phyloP scores from a whole-genome alignment of 345 rosid genomes.

The Salix dunnii region DNA sequence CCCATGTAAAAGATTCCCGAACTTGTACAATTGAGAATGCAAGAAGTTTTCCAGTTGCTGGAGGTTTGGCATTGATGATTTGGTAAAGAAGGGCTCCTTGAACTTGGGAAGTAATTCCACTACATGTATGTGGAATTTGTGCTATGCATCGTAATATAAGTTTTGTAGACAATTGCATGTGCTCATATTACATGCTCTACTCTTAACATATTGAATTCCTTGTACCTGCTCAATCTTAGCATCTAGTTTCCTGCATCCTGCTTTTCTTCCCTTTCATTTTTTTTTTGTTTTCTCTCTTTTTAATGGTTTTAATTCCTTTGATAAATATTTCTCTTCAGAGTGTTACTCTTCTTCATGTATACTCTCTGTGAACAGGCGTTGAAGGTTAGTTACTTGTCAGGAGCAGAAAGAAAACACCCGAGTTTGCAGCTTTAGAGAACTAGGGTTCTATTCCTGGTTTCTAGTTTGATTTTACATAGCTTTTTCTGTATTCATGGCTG shows the following conservation, averaged over 20 bases:
- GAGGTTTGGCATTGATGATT: not conserved
- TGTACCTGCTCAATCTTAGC: not conserved
- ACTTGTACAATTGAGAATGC: not conserved
- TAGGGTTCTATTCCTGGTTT: not conserved
- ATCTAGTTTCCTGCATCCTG: not conserved
- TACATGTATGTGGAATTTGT: not conserved
- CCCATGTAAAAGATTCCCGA: not conserved
- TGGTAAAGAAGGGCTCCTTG: not conserved
- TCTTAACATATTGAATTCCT: not conserved
- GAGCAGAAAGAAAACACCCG: not conserved
- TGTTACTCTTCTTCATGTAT: not conserved
- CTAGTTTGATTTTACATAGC: not conserved
- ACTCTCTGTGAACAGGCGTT: not conserved
- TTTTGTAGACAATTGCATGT: not conserved
- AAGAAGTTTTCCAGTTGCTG: not conserved
- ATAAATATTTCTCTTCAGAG: not conserved
- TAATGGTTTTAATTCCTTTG: not conserved
- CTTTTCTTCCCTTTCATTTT: no score
- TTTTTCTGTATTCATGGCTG: not conserved
- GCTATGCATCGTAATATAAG: not conserved
- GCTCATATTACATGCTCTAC: not conserved
- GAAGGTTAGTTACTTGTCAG: not conserved
- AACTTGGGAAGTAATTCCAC: not conserved
- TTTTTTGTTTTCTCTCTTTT: not conserved
- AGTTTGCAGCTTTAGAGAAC: not conserved